Conservation (phyloP, 106 monocot genomes). For the Agapanthus africanus region DNA sequence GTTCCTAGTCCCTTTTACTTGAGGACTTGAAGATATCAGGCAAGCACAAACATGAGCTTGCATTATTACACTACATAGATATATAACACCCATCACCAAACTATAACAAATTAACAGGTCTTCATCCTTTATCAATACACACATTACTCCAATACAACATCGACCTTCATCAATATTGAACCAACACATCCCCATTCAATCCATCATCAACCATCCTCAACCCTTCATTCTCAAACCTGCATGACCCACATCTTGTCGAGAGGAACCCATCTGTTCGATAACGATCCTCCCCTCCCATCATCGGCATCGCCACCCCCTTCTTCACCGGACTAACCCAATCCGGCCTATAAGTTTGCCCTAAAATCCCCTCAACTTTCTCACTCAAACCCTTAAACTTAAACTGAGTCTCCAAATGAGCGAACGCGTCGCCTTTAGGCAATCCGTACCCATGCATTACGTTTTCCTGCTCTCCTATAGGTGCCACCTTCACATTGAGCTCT, state of each 20-base stretch:
- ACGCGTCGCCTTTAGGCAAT: conserved; percentile 51
- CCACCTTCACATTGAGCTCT: conserved; percentile 53
- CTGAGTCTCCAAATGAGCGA: conserved; percentile 70
- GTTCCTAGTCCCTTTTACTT: too few relatives aligned
- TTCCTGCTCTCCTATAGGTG: conserved; percentile 50
- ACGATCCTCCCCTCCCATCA: conserved; percentile 76
- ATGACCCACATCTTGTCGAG: conserved; percentile 33
- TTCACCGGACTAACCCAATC: conserved; percentile 68
- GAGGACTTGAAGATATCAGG: too few relatives aligned
- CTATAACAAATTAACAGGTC: too few relatives aligned
- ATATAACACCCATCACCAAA: too few relatives aligned
- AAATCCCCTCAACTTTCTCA: conserved; percentile 50
- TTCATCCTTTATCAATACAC: too few relatives aligned
- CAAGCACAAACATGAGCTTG: too few relatives aligned
- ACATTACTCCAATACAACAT: too few relatives aligned
- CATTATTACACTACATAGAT: too few relatives aligned
- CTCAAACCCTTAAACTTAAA: conserved; percentile 48
- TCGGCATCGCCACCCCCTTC: conserved; percentile 74
- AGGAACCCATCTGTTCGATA: conserved; percentile 43
- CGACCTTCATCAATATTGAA: conserved; percentile 3
- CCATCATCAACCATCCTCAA: conserved; percentile 5
- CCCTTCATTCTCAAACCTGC: conserved; percentile 20
- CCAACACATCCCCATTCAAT: not conserved
- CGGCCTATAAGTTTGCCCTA: conserved; percentile 69
- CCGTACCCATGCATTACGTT: conserved; percentile 40